Evolutionary conservation across 2,329 filamentous ascomycete genomes (phyloP).

Genomic region (Colletotrichum tanaceti): DNA sequence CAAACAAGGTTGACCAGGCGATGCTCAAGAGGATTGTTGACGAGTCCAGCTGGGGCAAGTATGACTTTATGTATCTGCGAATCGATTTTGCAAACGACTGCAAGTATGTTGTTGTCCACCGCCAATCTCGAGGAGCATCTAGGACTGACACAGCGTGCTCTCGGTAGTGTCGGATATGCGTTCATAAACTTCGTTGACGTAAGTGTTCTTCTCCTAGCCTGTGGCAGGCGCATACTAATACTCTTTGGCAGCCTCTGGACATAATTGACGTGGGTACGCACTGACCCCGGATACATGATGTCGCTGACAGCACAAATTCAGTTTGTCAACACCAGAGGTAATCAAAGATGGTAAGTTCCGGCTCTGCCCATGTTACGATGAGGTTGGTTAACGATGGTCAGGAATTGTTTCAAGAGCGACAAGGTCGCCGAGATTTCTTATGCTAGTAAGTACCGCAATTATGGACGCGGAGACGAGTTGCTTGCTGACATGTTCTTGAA

Average conservation of each 20-base stretch:
- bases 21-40: constrained; percentile 85
- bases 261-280: constrained; percentile 72
- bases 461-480: accelerated
- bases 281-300: constrained; percentile 36
- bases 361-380: neutral
- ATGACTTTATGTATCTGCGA: constrained; percentile 94
- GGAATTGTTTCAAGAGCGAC: constrained; percentile 84
- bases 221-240: constrained; percentile 50
- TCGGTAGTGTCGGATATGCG: constrained; percentile 86
- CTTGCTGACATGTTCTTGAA: constrained; percentile 52
- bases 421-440: constrained; percentile 94
- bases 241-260: constrained; percentile 68
- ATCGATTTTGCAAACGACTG: constrained; percentile 89
- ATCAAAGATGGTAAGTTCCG: constrained; percentile 72
- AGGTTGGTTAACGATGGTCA: constrained; percentile 47
- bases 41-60: constrained; percentile 80
- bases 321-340: constrained; percentile 78
- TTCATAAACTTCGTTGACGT: constrained; percentile 95
- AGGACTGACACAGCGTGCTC: neutral
- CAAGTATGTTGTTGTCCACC: constrained; percentile 70
- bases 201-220: constrained; percentile 51
- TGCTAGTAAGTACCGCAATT: constrained; percentile 73
- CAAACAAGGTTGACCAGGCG: constrained; percentile 84
- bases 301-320: constrained; percentile 50
- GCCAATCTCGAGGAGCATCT: neutral